phyloP scores from a whole-genome alignment of 78 protist genomes.

The Anaeramoeba ignava region DNA sequence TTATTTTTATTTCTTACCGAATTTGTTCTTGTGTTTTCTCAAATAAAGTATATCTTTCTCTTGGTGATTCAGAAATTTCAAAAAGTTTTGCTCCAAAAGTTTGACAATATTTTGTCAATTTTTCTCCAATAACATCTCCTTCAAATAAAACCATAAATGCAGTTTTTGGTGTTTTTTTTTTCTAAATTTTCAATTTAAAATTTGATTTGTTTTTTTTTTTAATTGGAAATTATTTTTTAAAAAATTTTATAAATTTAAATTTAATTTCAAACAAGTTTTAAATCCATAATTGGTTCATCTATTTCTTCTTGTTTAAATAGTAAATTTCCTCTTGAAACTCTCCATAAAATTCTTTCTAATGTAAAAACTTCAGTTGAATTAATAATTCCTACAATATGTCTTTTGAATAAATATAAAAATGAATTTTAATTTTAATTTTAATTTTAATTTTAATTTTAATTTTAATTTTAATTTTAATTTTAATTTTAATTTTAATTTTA shows the following conservation, averaged over 20 bases:
- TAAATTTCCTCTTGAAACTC: neutral
- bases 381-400: too few species aligned
- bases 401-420: neutral
- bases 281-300: neutral
- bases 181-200: neutral
- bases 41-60: neutral
- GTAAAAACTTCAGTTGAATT: neutral
- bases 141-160: neutral
- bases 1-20: too few species aligned
- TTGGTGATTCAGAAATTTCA: neutral
- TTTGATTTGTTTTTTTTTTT: neutral
- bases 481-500: neutral
- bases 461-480: neutral
- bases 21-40: neutral
- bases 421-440: neutral
- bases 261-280: neutral
- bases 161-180: neutral
- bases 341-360: neutral
- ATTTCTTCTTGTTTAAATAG: neutral
- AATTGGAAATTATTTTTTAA: neutral
- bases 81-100: neutral
- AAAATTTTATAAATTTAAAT: neutral
- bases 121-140: neutral
- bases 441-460: neutral
- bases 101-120: neutral